Evolutionary conservation across 768 basidiomycete genomes (phyloP).

Genomic region (Amanita pseudoporphyria): DNA sequence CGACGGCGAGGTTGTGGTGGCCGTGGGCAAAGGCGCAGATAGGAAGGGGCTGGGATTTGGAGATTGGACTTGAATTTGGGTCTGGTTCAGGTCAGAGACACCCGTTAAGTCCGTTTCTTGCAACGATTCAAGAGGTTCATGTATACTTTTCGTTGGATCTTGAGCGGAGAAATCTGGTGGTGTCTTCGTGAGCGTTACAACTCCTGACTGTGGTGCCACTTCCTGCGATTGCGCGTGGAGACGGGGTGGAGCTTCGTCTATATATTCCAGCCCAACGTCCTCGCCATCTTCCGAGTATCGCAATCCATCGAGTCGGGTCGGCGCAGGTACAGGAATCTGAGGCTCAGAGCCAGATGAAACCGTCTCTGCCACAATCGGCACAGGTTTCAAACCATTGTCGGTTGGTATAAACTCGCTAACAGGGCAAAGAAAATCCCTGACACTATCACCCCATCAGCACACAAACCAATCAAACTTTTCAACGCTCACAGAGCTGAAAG

Average conservation of each 20-base stretch:
- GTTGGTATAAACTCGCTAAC: neutral
- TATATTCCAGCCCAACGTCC: neutral
- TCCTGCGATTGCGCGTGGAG: neutral
- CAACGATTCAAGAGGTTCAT: neutral
- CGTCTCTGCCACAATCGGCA: neutral
- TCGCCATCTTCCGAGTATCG: neutral
- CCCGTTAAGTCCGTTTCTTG: neutral
- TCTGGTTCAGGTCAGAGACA: neutral
- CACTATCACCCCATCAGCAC: neutral
- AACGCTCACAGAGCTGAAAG: neutral
- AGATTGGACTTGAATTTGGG: neutral
- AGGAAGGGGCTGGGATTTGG: neutral
- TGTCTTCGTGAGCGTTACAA: neutral
- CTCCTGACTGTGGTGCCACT: neutral
- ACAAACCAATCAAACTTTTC: neutral
- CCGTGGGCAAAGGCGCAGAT: neutral
- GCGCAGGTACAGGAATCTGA: neutral
- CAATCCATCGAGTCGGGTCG: neutral
- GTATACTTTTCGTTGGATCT: neutral
- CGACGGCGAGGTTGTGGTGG: no score
- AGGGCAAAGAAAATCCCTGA: slow-evolving; percentile 5
- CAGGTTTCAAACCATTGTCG: neutral
- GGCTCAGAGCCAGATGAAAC: neutral
- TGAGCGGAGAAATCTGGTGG: neutral
- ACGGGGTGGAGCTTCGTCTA: neutral